Evolutionary conservation across 73 alveolate species (phyloP), one percentile per base, ranked within the genome.

Genomic region (Stentor roeselii): DNA sequence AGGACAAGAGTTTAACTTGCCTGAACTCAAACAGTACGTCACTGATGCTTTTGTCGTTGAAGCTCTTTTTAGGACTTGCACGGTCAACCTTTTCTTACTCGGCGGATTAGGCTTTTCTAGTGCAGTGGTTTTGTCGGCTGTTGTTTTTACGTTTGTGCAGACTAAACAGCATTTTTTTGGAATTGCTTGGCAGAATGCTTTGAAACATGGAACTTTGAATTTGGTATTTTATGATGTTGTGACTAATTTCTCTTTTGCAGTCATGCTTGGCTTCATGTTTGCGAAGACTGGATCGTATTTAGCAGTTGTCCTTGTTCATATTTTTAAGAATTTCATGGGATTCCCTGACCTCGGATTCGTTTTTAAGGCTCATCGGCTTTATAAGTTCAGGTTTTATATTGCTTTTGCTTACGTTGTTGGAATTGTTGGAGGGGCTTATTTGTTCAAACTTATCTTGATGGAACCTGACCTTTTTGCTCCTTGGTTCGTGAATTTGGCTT

Each of bases 251-350:
- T 50, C 21, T 11, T 76, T 76, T n/a, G 84, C 82, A 2, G 14
- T 34, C 41, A 27, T 27, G 27, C 21, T 41, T n/a, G 60, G 75
- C 2, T 37, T 21, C n/a, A 41, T 76, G 27, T 76, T 37, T 76
- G 74, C 39, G n/a, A 35, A 34, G 11, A 76, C 84, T n/a, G 84
- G 82, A 0, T 39, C 75, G 0, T 76, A 27, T 15, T 76, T 27
- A 27, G 84, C 84, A 27, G 30, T 21, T n/a, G 59, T 76, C n/a
- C 6, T 76, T 15, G 84, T 41, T n/a, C 84, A 76, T 41, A 67
- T 30, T 21, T 76, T 76, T 35, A 27, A 40, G 60, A 76, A 76
- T 35, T 76, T 76, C 59, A 76, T 76, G 84, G 84, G 84, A 15
- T 76, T 76, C 60, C 84, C 84, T 27, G 84, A 76, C 39, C 21